Conservation (phyloP, 2,329 filamentous ascomycete species). For the Aaosphaeria arxii region DNA sequence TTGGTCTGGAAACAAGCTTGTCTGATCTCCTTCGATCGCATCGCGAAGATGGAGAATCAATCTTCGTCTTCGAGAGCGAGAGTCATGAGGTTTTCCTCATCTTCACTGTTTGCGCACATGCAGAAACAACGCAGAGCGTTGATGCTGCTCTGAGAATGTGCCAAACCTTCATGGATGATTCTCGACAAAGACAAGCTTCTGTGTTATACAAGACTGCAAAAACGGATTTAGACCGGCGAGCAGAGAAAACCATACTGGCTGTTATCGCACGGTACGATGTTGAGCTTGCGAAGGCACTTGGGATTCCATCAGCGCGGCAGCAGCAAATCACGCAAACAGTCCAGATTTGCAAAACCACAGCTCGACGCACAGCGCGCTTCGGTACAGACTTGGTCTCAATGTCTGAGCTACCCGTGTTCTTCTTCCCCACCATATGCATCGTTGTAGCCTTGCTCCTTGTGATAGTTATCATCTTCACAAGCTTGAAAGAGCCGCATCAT, state of each 20-base stretch:
- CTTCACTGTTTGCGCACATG: background rate
- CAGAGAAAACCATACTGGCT: background rate
- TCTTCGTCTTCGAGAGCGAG: background rate
- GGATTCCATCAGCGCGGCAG: slow-evolving; percentile 1
- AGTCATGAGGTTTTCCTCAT: background rate
- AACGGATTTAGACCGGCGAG: background rate
- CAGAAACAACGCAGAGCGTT: slow-evolving; percentile 1
- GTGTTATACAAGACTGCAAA: background rate
- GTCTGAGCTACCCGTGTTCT: too few species aligned
- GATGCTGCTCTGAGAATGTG: slow-evolving; percentile 1
- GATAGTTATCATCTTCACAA: too few species aligned
- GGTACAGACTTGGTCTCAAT: too few species aligned
- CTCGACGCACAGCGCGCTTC: too few species aligned
- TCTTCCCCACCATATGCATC: too few species aligned
- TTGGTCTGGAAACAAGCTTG: background rate
- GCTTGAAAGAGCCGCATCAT: too few species aligned
- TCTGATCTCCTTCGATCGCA: background rate
- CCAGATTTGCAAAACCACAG: background rate
- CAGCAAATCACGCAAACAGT: background rate
- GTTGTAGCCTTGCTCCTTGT: too few species aligned
- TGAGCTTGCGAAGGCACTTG: background rate
- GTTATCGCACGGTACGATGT: slow-evolving; percentile 3
- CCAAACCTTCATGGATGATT: slow-evolving; percentile 1
- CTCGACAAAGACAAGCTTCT: background rate
- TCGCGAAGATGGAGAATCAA: background rate